Base-by-base conservation (phyloP, 257 asterid species). In the Cruciata laevipes region DNA sequence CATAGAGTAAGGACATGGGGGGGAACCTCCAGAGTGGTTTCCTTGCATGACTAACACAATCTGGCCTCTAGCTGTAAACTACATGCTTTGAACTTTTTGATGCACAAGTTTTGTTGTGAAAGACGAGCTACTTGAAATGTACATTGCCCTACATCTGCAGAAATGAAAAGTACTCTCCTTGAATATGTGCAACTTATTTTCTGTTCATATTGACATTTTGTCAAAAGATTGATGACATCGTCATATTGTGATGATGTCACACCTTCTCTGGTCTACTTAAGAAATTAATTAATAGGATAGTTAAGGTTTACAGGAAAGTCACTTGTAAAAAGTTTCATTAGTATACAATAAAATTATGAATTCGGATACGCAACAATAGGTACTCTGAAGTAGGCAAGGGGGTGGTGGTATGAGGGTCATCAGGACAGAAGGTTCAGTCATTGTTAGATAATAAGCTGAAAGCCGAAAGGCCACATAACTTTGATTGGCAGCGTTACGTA, bases 391-490 rank as follows among this genome's bases (percentile, higher is more conserved):
- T 47, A 47, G 55, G 55, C 47, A 7, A 7, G 47, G 47, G 7
- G 47, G 7, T 38, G 47, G 47, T 38, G 47, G 47, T 38, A 38
- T 38, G 47, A 38, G 47, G 11, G 7, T 3, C 47, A 44, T 2
- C 53, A 44, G 53, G 4, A n/a, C 53, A 44, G 53, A 47, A 47
- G 6, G 53, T 47, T 47, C 20, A 47, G n/a, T 47, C 20, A 16
- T 47, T 47, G 1, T 47, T 0, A 47, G 16, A 47, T 47, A 17
- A 11, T 42, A 11, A 11, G 51, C 14, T 42, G n/a, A n/a, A n/a
- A n/a, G n/a, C n/a, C n/a, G 53, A 47, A 47, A 47, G 55, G 55
- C n/a, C 55, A 47, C 55, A 47, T 47, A 47, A 47, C 55, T 47
- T n/a, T 47, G 20, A 13, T 14, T 4, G 38, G 14, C n/a, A n/a